These are phyloP conservation scores for Artemisia annua DNA, from an alignment of 129 eudicot species.

Conservation along the genomic window DNA sequence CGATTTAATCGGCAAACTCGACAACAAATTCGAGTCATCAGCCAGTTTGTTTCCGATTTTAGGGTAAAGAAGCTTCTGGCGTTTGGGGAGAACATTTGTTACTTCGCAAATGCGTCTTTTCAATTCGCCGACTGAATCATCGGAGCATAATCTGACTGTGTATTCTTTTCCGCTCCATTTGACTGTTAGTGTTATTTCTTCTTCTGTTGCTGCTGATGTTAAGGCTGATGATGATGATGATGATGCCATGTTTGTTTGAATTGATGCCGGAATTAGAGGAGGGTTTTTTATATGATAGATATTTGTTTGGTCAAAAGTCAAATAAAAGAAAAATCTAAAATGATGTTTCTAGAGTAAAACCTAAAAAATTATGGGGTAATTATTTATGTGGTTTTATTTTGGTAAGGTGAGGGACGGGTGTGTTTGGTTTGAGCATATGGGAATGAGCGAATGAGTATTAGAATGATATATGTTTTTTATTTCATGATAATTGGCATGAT, in stretches of 20 bases:
- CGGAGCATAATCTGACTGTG: conserved; percentile 83
- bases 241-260: conserved; percentile 39
- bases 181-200: conserved; percentile 89
- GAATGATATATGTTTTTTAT: too few relatives aligned
- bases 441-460: too few relatives aligned
- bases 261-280: conserved; percentile 12
- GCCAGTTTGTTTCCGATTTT: conserved; percentile 82
- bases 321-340: too few relatives aligned
- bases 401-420: too few relatives aligned
- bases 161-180: conserved; percentile 97
- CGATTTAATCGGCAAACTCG: conserved; percentile 73
- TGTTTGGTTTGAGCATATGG: too few relatives aligned
- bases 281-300: background rate
- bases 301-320: too few relatives aligned
- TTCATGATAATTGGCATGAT: too few relatives aligned
- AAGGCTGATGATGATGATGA: conserved; percentile 48
- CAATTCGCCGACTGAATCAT: conserved; percentile 83
- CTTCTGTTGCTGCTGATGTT: conserved; percentile 63
- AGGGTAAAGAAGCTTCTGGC: conserved; percentile 99
- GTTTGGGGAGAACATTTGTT: conserved; percentile 86
- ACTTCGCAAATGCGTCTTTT: conserved; percentile 84
- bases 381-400: too few relatives aligned
- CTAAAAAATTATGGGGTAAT: too few relatives aligned
- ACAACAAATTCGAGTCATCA: conserved; percentile 70
- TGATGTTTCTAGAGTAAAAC: too few relatives aligned